phyloP scores from a whole-genome alignment of 192 early-diverging fungal genomes.

The Backusella mclennaniae region DNA sequence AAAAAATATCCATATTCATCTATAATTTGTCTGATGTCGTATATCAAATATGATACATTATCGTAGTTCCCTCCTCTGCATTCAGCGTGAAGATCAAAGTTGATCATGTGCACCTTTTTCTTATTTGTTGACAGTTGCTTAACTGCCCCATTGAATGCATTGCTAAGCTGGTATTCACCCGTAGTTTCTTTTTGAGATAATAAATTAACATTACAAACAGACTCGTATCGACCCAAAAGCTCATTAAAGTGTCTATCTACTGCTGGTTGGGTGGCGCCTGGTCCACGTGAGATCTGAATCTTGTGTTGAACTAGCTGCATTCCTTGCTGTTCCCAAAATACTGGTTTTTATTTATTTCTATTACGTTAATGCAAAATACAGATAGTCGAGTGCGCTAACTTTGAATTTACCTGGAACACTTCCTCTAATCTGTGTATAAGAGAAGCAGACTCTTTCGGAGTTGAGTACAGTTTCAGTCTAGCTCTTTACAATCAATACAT shows the following conservation, averaged over 20 bases:
- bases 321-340: slow-evolving; percentile 97
- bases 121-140: slow-evolving; percentile 41
- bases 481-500: not conserved
- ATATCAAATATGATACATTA: slow-evolving; percentile 58
- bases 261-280: slow-evolving; percentile 82
- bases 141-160: slow-evolving; percentile 62
- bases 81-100: slow-evolving; percentile 84
- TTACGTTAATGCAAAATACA: not conserved
- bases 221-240: slow-evolving; percentile 68
- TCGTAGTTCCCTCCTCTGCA: slow-evolving; percentile 81
- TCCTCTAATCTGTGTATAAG: slow-evolving; percentile 85
- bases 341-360: slow-evolving; percentile 21
- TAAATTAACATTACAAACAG: slow-evolving; percentile 79
- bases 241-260: slow-evolving; percentile 75
- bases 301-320: slow-evolving; percentile 82
- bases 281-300: slow-evolving; percentile 78
- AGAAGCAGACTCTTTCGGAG: slow-evolving; percentile 53
- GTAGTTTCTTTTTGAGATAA: slow-evolving; percentile 65
- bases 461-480: slow-evolving; percentile 84
- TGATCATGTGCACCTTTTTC: slow-evolving; percentile 58
- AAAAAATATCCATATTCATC: slow-evolving; percentile 70
- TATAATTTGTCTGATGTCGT: slow-evolving; percentile 48
- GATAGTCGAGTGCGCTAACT: not conserved
- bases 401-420: slow-evolving; percentile 65
- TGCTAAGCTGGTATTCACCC: slow-evolving; percentile 67